Evolutionary conservation across 1,284 basidiomycete genomes (phyloP), one percentile per base, ranked within the genome.

Genomic region (Erythrobasidium hasegawianum): DNA sequence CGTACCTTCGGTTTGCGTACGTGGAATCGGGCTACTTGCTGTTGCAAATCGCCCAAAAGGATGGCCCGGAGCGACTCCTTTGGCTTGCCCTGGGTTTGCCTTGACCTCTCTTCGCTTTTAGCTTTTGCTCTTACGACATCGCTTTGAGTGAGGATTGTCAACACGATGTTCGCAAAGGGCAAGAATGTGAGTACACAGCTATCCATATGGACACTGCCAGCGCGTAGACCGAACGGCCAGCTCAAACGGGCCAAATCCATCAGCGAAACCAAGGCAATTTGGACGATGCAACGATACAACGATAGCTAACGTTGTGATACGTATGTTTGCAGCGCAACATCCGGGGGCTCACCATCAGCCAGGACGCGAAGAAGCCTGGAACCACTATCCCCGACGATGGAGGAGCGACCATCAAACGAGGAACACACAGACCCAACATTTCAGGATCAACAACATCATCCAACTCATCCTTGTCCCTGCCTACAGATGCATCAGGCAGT

Each of bases 321-420:
- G n/a, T n/a, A n/a, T n/a, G n/a, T n/a, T n/a, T n/a, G n/a, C 45
- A 69, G 62, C 61, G 68, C 50, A 69, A 69, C 47, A 47, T 69
- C 57, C 67, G 64, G 33, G 68, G 68, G 24, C 64, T 69, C 16
- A 65, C 66, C 49, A 65, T 69, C 26, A 53, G 52, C 9, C 57
- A 69, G 39, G 59, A 62, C 24, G 68, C 68, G 20, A 29, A 54
- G 45, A 69, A 59, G 54, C 67, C 67, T 38, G 58, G 62, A 33
- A 55, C 61, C 1, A 16, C 40, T 10, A 24, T 33, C 16, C 27
- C 53, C 14, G 22, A n/a, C n/a, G 16, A n/a, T 14, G 43, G 43
- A 24, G 40, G 45, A 27, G 49, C 27, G n/a, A 64, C 61, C 53
- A 57, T 64, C 41, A 64, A 56, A 29, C 61, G 61, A 52, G 61